Base-by-base conservation (phyloP, 1,139 yeast species). In the Suhomyces taliae region DNA sequence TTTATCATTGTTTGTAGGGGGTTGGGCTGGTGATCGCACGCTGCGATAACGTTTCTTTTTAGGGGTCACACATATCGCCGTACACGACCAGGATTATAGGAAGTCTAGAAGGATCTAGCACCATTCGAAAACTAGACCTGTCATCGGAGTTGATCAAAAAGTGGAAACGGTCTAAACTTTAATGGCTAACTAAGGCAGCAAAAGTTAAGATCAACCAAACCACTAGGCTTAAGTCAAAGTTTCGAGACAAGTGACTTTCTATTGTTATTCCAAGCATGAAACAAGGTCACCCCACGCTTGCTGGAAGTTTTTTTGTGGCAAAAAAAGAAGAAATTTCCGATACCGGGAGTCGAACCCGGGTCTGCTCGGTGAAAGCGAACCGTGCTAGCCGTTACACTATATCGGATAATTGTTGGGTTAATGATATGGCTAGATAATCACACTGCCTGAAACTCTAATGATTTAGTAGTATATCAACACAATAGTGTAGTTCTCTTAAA, bases 301-400 rank as follows among this genome's bases (percentile, higher is more conserved):
- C 32, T 29, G 24, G 24, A 5, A 29, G n/a, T 29, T 29, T 29
- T 29, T 29, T 9, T 9, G 11, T 29, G 32, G 32, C n/a, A 29
- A 9, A 29, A 29, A 42, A 39, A n/a, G n/a, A 48, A 45, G 37
- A 15, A 39, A 32, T 12, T 42, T 82, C 86, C 87, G 85, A 80
- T 81, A 77, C 87, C 82, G 87, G 87, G 87, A 81, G 83, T 82
- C 84, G 87, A 82, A 82, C 87, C 86, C 87, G 82, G 87, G 84
- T 79, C 76, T 81, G 85, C 85, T 78, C 86, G 84, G 86, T 82
- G 86, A 82, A 79, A 82, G 86, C 84, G 86, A 78, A 81, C 86
- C 85, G 86, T 82, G 87, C 83, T 82, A 82, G 82, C 87, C 87
- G 84, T 81, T 82, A 82, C 87, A 82, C 87, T 79, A 82, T 77